Evolutionary conservation across 2,329 filamentous ascomycete genomes (phyloP).

Genomic region (Calonectria ilicicola): DNA sequence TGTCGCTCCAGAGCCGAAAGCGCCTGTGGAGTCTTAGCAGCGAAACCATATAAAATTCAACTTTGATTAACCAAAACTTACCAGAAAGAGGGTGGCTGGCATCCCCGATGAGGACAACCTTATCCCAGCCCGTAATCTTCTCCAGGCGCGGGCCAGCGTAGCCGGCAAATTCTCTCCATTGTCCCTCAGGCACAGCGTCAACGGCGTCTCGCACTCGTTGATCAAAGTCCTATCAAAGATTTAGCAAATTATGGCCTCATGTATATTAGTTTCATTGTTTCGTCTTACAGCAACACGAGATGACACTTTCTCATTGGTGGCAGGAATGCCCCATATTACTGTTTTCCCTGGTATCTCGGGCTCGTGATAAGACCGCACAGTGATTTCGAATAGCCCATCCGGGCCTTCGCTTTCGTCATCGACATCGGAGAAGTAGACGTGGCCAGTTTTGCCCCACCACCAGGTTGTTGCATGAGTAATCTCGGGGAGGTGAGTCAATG

Average conservation of each 20-base stretch:
- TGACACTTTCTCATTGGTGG: constrained; percentile 6
- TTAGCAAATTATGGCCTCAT: not conserved
- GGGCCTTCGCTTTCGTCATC: not conserved
- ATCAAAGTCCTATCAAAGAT: not conserved
- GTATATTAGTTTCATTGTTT: not conserved
- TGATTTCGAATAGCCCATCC: constrained; percentile 10
- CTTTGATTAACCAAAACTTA: not conserved
- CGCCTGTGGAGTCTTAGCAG: not conserved
- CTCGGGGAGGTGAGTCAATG: constrained; percentile 1
- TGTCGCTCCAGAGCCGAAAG: constrained; percentile 4
- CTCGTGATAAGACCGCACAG: constrained; percentile 11
- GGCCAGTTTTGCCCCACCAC: constrained; percentile 12
- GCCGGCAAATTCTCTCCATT: constrained; percentile 11
- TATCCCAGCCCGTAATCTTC: constrained; percentile 1
- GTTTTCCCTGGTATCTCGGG: constrained; percentile 11
- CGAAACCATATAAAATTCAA: not conserved
- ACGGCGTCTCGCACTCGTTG: not conserved
- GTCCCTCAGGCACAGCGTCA: not conserved
- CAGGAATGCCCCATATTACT: constrained; percentile 1
- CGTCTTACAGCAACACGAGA: not conserved
- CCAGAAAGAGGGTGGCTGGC: constrained; percentile 9
- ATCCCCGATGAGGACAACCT: constrained; percentile 8
- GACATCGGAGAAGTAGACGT: constrained; percentile 10
- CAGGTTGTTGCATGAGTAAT: not conserved
- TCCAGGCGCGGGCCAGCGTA: constrained; percentile 1